These are phyloP conservation scores for Kodamaea kakaduensis DNA, from an alignment of 805 yeast species.

Conservation along the genomic window DNA sequence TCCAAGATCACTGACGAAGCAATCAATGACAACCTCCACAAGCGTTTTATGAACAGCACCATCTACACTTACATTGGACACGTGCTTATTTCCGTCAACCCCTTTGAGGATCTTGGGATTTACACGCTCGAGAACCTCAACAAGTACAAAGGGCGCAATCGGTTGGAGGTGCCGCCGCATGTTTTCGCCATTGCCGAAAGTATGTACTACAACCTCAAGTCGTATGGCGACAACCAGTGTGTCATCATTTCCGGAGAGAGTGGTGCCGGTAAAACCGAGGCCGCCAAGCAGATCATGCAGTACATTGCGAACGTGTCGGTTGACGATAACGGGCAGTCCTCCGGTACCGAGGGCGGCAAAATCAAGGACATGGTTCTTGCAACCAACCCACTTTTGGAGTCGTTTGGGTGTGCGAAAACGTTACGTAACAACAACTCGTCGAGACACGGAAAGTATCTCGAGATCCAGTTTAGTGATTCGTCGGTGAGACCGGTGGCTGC, in stretches of 20 bases:
- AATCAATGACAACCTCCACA: slow-evolving; percentile 85
- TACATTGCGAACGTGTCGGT: slow-evolving; percentile 90
- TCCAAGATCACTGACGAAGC: slow-evolving; percentile 88
- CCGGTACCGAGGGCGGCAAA: slow-evolving; percentile 58
- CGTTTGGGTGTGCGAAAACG: slow-evolving; percentile 93
- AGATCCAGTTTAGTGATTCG: slow-evolving; percentile 71
- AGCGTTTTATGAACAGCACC: slow-evolving; percentile 82
- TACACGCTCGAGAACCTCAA: slow-evolving; percentile 76
- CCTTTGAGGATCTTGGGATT: slow-evolving; percentile 93
- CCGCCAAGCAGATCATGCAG: slow-evolving; percentile 97
- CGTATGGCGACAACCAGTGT: slow-evolving; percentile 92
- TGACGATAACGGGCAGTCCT: too few relatives aligned
- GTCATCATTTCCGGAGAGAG: slow-evolving; percentile 97
- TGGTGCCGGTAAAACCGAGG: slow-evolving; percentile 98
- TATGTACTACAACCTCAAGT: slow-evolving; percentile 92
- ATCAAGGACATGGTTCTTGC: slow-evolving; percentile 98
- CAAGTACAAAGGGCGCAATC: slow-evolving; percentile 82
- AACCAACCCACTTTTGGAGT: slow-evolving; percentile 86
- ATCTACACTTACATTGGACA: slow-evolving; percentile 94
- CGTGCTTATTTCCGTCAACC: slow-evolving; percentile 92
- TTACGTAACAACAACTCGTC: slow-evolving; percentile 85
- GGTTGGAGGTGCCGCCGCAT: slow-evolving; percentile 97
- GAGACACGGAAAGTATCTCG: slow-evolving; percentile 90
- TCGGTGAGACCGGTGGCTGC: slow-evolving; percentile 85
- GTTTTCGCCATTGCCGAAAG: slow-evolving; percentile 97